These are phyloP conservation scores for Fusarium burgessii DNA, from an alignment of 2,329 filamentous ascomycete species.

Conservation along the genomic window DNA sequence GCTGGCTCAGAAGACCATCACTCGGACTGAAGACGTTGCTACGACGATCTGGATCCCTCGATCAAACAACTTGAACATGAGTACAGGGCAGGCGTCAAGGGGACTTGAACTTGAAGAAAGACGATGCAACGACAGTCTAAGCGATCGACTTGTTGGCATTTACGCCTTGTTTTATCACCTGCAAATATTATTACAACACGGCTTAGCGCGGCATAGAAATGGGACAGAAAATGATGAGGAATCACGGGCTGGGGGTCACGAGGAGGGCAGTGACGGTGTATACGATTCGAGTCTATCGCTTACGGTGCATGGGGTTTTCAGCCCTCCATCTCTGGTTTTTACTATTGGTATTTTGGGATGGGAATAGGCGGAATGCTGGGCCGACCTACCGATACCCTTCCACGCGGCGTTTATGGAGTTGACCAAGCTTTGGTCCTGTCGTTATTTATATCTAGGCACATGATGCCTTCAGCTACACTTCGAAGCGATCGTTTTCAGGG, in stretches of 20 bases:
- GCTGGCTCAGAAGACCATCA: conserved; percentile 73
- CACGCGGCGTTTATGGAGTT: conserved; percentile 44
- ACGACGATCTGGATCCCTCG: not conserved
- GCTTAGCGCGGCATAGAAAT: conserved; percentile 47
- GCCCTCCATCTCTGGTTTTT: conserved; percentile 34
- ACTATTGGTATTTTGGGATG: conserved; percentile 37
- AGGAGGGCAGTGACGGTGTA: conserved; percentile 43
- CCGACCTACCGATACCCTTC: conserved; percentile 48
- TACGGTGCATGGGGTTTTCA: conserved; percentile 39
- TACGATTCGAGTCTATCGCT: conserved; percentile 49
- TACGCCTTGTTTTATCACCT: conserved; percentile 38
- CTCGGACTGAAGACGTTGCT: conserved; percentile 60
- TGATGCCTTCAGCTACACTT: conserved; percentile 32
- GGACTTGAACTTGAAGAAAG: conserved; percentile 10
- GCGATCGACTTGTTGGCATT: conserved; percentile 29
- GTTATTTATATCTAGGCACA: conserved; percentile 29
- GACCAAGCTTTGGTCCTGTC: conserved; percentile 24
- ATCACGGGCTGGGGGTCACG: conserved; percentile 25
- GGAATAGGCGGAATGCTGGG: conserved; percentile 38
- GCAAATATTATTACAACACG: conserved; percentile 45
- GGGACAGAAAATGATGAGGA: conserved; percentile 43
- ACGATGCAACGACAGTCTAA: conserved; percentile 8
- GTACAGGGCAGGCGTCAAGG: not conserved
- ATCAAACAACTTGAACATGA: conserved; percentile 24
- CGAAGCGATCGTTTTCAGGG: conserved; percentile 39